These are phyloP conservation scores for Cyberlindnera americana DNA, from an alignment of 805 yeast species.

Conservation along the genomic window DNA sequence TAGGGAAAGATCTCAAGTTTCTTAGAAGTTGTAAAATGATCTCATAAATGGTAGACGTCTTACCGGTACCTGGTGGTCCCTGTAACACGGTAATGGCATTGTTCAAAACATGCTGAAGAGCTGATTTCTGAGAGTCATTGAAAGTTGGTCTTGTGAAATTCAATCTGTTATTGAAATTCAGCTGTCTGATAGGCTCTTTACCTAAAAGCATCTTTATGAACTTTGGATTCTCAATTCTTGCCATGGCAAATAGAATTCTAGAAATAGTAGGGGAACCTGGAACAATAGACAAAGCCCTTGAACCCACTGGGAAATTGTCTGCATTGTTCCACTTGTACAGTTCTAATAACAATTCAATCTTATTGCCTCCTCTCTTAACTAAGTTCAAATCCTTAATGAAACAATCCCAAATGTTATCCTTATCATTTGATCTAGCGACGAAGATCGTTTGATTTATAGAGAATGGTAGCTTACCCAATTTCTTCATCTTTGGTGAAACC, in stretches of 20 bases:
- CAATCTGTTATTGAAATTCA: slow-evolving; percentile 52
- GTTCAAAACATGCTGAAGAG: slow-evolving; percentile 30
- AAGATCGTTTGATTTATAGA: slow-evolving; percentile 55
- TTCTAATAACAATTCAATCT: slow-evolving; percentile 44
- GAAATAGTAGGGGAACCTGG: slow-evolving; percentile 64
- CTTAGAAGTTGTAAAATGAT: slow-evolving; percentile 52
- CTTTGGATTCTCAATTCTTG: slow-evolving; percentile 48
- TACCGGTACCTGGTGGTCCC: slow-evolving; percentile 87
- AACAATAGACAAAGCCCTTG: slow-evolving; percentile 39
- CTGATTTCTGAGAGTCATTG: slow-evolving; percentile 57
- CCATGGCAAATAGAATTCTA: slow-evolving; percentile 65
- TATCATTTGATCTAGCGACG: slow-evolving; percentile 42
- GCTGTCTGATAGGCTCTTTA: slow-evolving; percentile 49
- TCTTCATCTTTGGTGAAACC: slow-evolving; percentile 48
- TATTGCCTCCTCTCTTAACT: slow-evolving; percentile 28
- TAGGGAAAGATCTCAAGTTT: slow-evolving; percentile 55
- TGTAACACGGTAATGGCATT: slow-evolving; percentile 51
- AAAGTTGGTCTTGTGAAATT: slow-evolving; percentile 46
- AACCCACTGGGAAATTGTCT: slow-evolving; percentile 43
- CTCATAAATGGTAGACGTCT: slow-evolving; percentile 70
- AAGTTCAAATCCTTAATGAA: slow-evolving; percentile 44
- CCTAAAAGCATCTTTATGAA: slow-evolving; percentile 54
- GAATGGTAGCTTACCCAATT: slow-evolving; percentile 57
- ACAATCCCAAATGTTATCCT: slow-evolving; percentile 58
- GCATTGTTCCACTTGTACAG: slow-evolving; percentile 57